Evolutionary conservation across 2,329 filamentous ascomycete species (phyloP).

Genomic region (Albifimbria verrucaria): DNA sequence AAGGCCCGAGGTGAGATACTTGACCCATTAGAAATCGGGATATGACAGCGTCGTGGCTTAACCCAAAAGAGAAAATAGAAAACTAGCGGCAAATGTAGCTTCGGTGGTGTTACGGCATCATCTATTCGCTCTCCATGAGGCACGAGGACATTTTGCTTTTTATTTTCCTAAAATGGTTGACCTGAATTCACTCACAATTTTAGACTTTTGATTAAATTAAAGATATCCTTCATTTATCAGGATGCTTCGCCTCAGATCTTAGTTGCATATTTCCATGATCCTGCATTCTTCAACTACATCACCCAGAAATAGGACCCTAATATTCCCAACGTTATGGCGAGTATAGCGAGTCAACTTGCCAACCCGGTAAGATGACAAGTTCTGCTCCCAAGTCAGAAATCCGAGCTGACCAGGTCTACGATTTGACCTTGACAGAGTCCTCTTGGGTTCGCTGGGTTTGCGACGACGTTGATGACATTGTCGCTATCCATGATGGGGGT

Average conservation of each 20-base stretch:
- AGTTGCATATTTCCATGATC: neutral
- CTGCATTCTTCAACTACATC: neutral
- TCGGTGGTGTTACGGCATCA: no score
- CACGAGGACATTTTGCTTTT: neutral
- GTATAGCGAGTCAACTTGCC: neutral
- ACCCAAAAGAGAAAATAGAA: no score
- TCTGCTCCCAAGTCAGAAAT: neutral
- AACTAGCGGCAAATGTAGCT: no score
- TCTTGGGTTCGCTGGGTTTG: conserved; percentile 28
- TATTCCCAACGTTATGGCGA: neutral
- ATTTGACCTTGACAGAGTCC: neutral
- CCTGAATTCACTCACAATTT: neutral
- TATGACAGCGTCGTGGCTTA: no score
- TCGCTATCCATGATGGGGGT: conserved; percentile 54
- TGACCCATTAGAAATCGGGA: no score
- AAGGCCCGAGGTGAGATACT: no score
- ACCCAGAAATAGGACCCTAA: neutral
- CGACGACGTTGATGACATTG: conserved; percentile 51
- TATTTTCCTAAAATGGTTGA: neutral
- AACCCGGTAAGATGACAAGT: neutral
- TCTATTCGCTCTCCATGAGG: no score
- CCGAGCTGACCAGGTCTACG: neutral
- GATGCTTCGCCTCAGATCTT: neutral
- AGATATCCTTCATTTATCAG: neutral
- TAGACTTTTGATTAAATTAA: neutral